Conservation (phyloP, 2,329 filamentous ascomycete genomes). For the Diaporthe ampelina region DNA sequence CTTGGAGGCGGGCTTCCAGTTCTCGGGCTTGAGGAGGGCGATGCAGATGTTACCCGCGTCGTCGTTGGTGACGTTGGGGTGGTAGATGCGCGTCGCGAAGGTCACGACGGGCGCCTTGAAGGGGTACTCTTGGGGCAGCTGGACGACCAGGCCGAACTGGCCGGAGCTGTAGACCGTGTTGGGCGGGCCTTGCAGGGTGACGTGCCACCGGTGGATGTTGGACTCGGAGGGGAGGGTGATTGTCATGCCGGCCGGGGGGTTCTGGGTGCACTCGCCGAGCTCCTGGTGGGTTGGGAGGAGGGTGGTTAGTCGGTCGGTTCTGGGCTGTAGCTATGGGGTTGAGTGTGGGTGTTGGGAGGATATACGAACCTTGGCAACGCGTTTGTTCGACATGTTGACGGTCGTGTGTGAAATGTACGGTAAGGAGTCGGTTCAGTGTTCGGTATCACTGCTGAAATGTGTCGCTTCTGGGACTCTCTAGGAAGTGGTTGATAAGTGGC, state of each 20-base stretch:
- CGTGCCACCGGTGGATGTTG: slow-evolving; percentile 67
- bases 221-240: slow-evolving; percentile 61
- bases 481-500: neutral
- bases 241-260: slow-evolving; percentile 62
- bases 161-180: slow-evolving; percentile 72
- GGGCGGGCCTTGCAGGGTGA: slow-evolving; percentile 61
- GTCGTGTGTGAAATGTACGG: neutral
- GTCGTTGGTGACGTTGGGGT: slow-evolving; percentile 94
- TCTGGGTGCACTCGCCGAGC: slow-evolving; percentile 63
- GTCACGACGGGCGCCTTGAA: slow-evolving; percentile 87
- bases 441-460: neutral
- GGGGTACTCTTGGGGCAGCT: slow-evolving; percentile 84
- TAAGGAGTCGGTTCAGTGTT: neutral
- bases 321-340: neutral
- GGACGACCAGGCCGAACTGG: slow-evolving; percentile 79
- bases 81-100: slow-evolving; percentile 93
- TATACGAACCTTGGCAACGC: slow-evolving; percentile 29
- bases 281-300: slow-evolving; percentile 57
- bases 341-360: too few relatives aligned
- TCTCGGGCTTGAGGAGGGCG: slow-evolving; percentile 83
- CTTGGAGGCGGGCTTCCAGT: slow-evolving; percentile 92
- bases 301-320: neutral
- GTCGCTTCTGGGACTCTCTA: neutral
- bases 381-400: slow-evolving; percentile 32
- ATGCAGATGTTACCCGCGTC: slow-evolving; percentile 88